Base-by-base conservation (phyloP, 352 stramenopile species). In the Peronospora tabacina region DNA sequence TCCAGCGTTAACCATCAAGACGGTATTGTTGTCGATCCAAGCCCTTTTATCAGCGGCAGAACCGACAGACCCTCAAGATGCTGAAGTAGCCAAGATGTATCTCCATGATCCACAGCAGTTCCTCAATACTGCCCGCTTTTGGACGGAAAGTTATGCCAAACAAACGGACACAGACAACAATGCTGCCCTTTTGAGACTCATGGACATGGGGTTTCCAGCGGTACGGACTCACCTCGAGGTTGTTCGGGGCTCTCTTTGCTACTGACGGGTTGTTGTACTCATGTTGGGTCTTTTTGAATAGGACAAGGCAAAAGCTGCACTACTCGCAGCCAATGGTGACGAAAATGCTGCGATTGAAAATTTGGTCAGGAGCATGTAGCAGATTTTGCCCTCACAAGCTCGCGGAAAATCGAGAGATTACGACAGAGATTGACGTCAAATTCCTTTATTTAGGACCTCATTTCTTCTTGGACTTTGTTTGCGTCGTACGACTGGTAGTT, bases 1-100 rank as follows among this genome's bases (percentile, higher is more conserved):
- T 8, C 95, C 95, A 3, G 95, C 95, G 19, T 57, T 98, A 39
- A 98, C 94, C 17, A 98, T 98, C 59, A 98, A 98, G 68, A 98
- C 95, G 34, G 94, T 92, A 38, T 63, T 98, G 22, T 59, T 98
- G 16, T 97, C 84, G 5, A 90, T 98, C 47, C 93, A 98, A 56
- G 95, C 95, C 32, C 76, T 98, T 28, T 75, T 98, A 15, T 98
- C 90, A 28, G 91, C 91, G 0, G 87, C 95, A 1, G 93, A 98
- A 58, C 95, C 95, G 0, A 81, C 64, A 7, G 84, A 95, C 48
- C 86, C 86, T n/a, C 86, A 97, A 63, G 94, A 98, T 66, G 94
- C 94, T 3, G 83, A 98, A 63, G 94, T 98, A 34, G 94, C 93
- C 24, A 90, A 91, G 47, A 98, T 98, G 94, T 98, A 98, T 63